phyloP scores from a whole-genome alignment of 768 basidiomycete genomes.

The Holtermanniella nyarrowii region DNA sequence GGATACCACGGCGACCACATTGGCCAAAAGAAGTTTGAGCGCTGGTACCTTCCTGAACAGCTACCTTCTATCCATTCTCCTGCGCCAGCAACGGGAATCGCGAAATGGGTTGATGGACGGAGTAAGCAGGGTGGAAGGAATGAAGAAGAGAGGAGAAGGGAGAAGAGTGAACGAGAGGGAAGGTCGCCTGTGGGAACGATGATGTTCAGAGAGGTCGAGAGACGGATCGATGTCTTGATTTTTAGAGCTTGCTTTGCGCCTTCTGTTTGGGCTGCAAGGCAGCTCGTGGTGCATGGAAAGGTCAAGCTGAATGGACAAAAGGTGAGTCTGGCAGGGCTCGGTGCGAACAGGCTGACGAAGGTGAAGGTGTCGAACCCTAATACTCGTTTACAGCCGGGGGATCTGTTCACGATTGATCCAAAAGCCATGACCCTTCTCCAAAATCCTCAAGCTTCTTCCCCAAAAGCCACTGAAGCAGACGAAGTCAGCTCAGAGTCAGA shows the following conservation, averaged over 20 bases:
- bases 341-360: background rate
- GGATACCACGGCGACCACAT: constrained; percentile 95
- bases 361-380: constrained; percentile 51
- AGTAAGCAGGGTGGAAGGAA: constrained; percentile 40
- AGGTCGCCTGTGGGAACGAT: constrained; percentile 87
- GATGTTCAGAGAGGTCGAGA: constrained; percentile 92
- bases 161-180: constrained; percentile 49
- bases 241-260: constrained; percentile 80
- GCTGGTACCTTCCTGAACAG: constrained; percentile 80
- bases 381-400: constrained; percentile 80
- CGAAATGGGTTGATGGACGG: constrained; percentile 43
- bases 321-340: constrained; percentile 48
- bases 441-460: constrained; percentile 1
- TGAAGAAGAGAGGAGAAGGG: constrained; percentile 47
- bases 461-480: too few relatives aligned
- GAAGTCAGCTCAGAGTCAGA: background rate
- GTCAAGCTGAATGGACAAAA: constrained; percentile 81
- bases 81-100: constrained; percentile 6
- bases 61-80: constrained; percentile 51
- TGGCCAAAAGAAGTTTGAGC: constrained; percentile 82
- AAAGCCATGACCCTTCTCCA: constrained; percentile 62
- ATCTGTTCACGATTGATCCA: constrained; percentile 85
- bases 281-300: constrained; percentile 73
- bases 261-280: constrained; percentile 80
- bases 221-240: constrained; percentile 81